phyloP scores from a whole-genome alignment of 257 asterid species.

The Pogostemon cablin region DNA sequence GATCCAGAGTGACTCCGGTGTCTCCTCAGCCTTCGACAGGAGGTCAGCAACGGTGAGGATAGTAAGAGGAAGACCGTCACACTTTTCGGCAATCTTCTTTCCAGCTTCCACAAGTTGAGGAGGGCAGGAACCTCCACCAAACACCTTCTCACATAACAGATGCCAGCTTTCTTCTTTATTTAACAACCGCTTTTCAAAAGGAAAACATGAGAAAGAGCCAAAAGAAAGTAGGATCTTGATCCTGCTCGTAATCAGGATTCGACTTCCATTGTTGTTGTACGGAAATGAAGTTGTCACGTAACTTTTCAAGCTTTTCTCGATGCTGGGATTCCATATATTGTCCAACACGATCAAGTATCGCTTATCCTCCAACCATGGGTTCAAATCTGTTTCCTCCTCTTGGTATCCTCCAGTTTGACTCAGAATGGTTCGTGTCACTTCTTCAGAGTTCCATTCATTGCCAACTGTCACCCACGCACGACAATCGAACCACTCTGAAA shows the following conservation, averaged over 20 bases:
- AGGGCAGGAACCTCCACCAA: background rate
- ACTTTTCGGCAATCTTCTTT: background rate
- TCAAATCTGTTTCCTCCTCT: background rate
- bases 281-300: background rate
- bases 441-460: background rate
- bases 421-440: background rate
- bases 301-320: too few relatives aligned
- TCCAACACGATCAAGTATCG: too few relatives aligned
- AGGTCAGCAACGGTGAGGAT: background rate
- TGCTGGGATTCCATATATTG: too few relatives aligned
- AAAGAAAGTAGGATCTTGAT: too few relatives aligned
- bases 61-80: background rate
- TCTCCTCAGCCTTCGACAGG: background rate
- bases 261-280: too few relatives aligned
- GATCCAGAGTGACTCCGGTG: background rate
- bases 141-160: background rate
- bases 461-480: slow-evolving; percentile 28
- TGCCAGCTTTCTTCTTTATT: background rate
- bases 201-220: too few relatives aligned
- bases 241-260: too few relatives aligned
- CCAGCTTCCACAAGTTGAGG: background rate
- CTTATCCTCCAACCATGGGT: too few relatives aligned
- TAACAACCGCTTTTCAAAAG: background rate
- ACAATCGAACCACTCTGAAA: background rate
- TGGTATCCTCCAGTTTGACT: background rate